These are phyloP conservation scores for Yarrowia keelungensis DNA, from an alignment of 805 yeast genomes.

Conservation along the genomic window DNA sequence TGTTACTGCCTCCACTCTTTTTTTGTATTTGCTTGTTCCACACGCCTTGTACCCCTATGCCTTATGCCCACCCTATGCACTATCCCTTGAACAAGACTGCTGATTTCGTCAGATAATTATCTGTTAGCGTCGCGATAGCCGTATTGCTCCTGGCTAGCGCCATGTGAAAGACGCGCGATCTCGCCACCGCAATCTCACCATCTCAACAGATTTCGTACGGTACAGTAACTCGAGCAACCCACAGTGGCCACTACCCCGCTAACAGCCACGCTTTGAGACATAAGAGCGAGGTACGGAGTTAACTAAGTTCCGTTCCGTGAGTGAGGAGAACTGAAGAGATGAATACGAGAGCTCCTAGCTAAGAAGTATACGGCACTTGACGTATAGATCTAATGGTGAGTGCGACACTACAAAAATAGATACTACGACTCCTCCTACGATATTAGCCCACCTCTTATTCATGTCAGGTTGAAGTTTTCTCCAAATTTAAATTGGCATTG, in stretches of 20 bases:
- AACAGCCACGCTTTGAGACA: slow-evolving; percentile 2
- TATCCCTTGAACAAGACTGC: too few species aligned
- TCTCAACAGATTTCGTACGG: neutral
- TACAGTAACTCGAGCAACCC: neutral
- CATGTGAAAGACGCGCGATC: slow-evolving; percentile 3
- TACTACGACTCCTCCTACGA: too few species aligned
- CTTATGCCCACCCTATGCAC: neutral
- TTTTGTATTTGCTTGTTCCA: neutral
- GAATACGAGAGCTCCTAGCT: neutral
- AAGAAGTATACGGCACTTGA: too few species aligned
- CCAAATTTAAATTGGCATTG: neutral
- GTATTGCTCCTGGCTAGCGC: neutral
- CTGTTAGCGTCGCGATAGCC: neutral
- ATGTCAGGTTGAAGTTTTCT: neutral
- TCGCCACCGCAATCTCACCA: neutral
- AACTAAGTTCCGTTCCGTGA: neutral
- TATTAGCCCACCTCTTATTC: neutral
- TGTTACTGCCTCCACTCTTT: too few species aligned
- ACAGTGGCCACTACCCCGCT: neutral
- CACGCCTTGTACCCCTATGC: too few species aligned
- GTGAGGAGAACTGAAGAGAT: neutral
- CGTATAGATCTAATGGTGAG: too few species aligned
- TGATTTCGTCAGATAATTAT: neutral
- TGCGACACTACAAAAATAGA: too few species aligned
- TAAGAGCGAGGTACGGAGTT: neutral